phyloP scores from a whole-genome alignment of 1,284 basidiomycete species.

The Bjerkandera adusta region DNA sequence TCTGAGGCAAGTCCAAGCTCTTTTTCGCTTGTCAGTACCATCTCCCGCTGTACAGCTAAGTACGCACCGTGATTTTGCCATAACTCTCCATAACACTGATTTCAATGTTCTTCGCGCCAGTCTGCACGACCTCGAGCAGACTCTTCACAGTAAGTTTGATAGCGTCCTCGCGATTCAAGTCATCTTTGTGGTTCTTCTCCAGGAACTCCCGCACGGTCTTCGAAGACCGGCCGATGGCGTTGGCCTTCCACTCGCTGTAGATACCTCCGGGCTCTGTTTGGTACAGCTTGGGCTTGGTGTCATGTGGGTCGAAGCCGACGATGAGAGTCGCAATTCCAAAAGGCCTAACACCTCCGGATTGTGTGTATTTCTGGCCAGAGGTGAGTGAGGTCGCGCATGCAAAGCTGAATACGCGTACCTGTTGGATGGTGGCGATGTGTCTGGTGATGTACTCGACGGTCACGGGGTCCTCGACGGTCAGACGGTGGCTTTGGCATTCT shows the following conservation, averaged over 20 bases:
- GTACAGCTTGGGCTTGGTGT: slow-evolving; percentile 86
- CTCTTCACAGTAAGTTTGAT: slow-evolving; percentile 97
- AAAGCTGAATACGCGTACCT: slow-evolving; percentile 51
- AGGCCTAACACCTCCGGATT: slow-evolving; percentile 97
- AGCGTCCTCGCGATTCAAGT: slow-evolving; percentile 83
- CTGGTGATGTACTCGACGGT: slow-evolving; percentile 98
- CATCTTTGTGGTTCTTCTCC: slow-evolving; percentile 97
- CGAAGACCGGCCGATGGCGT: slow-evolving; percentile 95
- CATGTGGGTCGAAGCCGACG: slow-evolving; percentile 96
- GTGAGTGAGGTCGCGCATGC: slow-evolving; percentile 4
- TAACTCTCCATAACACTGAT: slow-evolving; percentile 96
- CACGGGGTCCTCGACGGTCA: slow-evolving; percentile 98
- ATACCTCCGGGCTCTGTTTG: slow-evolving; percentile 98
- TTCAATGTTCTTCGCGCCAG: slow-evolving; percentile 99
- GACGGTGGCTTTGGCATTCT: slow-evolving; percentile 96
- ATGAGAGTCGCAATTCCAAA: slow-evolving; percentile 98
- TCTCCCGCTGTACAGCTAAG: not conserved
- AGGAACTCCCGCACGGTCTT: slow-evolving; percentile 99
- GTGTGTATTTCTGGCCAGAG: slow-evolving; percentile 81
- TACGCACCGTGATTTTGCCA: slow-evolving; percentile 82
- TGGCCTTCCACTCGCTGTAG: slow-evolving; percentile 99
- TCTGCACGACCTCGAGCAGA: slow-evolving; percentile 97
- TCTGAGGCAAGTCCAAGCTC: slow-evolving; percentile 85
- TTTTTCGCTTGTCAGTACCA: slow-evolving; percentile 30
- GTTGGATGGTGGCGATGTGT: slow-evolving; percentile 97